Evolutionary conservation across 2,329 filamentous ascomycete species (phyloP).

Genomic region (Paraconiothyrium brasiliense): DNA sequence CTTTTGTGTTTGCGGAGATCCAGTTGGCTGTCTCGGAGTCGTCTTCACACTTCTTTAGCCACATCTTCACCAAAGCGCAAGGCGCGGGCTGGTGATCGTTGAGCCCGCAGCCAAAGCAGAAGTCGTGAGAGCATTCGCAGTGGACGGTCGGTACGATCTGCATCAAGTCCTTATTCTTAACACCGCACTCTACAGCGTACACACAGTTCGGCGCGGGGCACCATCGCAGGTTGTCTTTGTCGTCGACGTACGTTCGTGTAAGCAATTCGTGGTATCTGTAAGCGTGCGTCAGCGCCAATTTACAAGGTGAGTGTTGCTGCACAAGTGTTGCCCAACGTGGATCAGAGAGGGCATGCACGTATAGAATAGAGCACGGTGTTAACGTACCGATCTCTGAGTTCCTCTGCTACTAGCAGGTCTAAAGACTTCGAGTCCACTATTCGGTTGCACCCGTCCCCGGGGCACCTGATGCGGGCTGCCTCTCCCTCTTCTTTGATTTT

Average conservation of each 20-base stretch:
- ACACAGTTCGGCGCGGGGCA: slow-evolving; percentile 97
- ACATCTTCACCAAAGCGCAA: slow-evolving; percentile 89
- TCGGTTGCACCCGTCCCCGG: slow-evolving; percentile 83
- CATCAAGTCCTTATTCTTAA: slow-evolving; percentile 87
- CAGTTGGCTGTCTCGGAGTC: slow-evolving; percentile 98
- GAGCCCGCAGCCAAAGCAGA: slow-evolving; percentile 94
- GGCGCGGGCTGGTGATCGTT: slow-evolving; percentile 93
- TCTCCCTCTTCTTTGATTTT: slow-evolving; percentile 97
- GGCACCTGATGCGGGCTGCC: slow-evolving; percentile 92
- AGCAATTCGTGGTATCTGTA: slow-evolving; percentile 84
- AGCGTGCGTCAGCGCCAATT: slow-evolving; percentile 16
- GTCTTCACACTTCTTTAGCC: slow-evolving; percentile 98
- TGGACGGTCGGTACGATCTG: slow-evolving; percentile 89
- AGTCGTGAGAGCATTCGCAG: slow-evolving; percentile 84
- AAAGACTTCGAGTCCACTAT: slow-evolving; percentile 92
- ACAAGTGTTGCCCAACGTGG: not conserved
- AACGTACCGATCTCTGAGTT: slow-evolving; percentile 64
- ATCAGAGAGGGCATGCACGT: not conserved
- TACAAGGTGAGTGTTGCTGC: not conserved
- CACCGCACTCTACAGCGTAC: slow-evolving; percentile 86
- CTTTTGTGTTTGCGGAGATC: slow-evolving; percentile 99
- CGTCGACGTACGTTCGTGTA: slow-evolving; percentile 94
- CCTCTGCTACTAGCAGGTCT: slow-evolving; percentile 73
- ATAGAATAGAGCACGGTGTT: not conserved
- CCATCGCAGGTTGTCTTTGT: slow-evolving; percentile 96